A percentile compares a stretch with the other conserved stretches of the same genome.
Evolutionary conservation across 2,329 filamentous ascomycete genomes (phyloP).

Genomic region (Orbilia ellipsospora): DNA sequence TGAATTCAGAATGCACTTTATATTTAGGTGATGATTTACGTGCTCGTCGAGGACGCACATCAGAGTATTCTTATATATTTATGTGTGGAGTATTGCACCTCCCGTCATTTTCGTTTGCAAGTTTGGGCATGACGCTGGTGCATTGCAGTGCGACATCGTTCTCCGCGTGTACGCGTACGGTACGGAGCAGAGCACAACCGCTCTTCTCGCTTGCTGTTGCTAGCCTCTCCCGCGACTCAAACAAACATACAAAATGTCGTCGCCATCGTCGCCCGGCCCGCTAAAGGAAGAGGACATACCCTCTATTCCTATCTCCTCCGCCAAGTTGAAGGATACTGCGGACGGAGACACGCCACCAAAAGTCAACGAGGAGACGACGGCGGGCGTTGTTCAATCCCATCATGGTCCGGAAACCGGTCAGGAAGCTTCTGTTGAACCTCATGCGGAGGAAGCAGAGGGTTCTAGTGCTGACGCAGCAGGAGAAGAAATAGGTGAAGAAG

Average conservation of each 20-base stretch:
- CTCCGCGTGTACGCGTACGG: neutral
- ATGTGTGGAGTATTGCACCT: too few species aligned
- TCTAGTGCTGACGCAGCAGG: conserved; percentile 73
- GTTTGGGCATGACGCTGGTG: too few species aligned
- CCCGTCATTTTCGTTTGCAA: too few species aligned
- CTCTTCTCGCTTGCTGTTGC: conserved; percentile 15
- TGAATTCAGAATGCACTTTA: too few species aligned
- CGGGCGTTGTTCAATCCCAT: conserved; percentile 36
- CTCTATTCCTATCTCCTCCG: conserved; percentile 40
- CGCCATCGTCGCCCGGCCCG: conserved; percentile 45
- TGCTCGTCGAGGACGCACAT: too few species aligned
- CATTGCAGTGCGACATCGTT: too few species aligned
- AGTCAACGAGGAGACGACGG: conserved; percentile 49
- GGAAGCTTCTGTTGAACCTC: conserved; percentile 22
- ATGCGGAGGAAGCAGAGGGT: conserved; percentile 64
- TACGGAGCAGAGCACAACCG: conserved; percentile 12
- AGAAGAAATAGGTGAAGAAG: conserved; percentile 80
- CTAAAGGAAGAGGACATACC: conserved; percentile 52
- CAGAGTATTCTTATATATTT: too few species aligned
- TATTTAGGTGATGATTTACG: too few species aligned
- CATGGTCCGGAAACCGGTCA: conserved; percentile 14
- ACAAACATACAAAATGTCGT: conserved; percentile 35
- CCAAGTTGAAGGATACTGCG: conserved; percentile 42
- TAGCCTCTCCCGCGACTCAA: conserved; percentile 10
- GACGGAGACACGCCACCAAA: conserved; percentile 43